These are phyloP conservation scores for Sclerotinia trifoliorum DNA, from an alignment of 2,329 filamentous ascomycete species.

Conservation along the genomic window DNA sequence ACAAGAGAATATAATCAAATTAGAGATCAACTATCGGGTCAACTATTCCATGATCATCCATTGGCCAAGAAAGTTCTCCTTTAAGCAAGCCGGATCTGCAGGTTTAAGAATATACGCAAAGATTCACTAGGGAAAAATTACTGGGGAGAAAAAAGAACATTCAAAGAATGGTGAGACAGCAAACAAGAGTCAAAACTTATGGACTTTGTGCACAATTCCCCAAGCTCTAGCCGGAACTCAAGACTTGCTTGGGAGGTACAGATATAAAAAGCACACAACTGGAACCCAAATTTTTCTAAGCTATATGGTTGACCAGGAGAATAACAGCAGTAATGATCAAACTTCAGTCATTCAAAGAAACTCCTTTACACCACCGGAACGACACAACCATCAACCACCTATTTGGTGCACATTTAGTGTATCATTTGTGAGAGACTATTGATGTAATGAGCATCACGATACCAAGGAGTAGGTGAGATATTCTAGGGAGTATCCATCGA, in stretches of 20 bases:
- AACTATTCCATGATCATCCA: not conserved
- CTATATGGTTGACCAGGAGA: not conserved
- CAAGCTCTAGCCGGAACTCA: not conserved
- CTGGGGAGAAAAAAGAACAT: not conserved
- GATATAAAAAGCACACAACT: not conserved
- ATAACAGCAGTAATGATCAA: not conserved
- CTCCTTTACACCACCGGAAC: too few species aligned
- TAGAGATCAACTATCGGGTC: not conserved
- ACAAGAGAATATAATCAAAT: not conserved
- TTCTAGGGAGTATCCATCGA: not conserved
- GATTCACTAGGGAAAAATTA: not conserved
- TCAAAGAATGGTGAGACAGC: not conserved
- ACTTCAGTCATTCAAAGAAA: not conserved
- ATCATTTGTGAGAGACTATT: not conserved
- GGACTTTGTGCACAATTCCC: not conserved
- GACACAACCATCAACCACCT: not conserved
- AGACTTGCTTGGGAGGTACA: not conserved
- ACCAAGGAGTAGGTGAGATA: not conserved
- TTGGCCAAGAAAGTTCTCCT: not conserved
- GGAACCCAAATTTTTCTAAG: not conserved
- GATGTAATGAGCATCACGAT: not conserved
- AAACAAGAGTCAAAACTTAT: not conserved
- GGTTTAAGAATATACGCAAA: not conserved
- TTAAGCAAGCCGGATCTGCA: not conserved
- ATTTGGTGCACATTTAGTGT: not conserved